Evolutionary conservation across 192 early-diverging fungal species (phyloP), one percentile per base, ranked within the genome.

Genomic region (Phlyctochytrium planicorne): DNA sequence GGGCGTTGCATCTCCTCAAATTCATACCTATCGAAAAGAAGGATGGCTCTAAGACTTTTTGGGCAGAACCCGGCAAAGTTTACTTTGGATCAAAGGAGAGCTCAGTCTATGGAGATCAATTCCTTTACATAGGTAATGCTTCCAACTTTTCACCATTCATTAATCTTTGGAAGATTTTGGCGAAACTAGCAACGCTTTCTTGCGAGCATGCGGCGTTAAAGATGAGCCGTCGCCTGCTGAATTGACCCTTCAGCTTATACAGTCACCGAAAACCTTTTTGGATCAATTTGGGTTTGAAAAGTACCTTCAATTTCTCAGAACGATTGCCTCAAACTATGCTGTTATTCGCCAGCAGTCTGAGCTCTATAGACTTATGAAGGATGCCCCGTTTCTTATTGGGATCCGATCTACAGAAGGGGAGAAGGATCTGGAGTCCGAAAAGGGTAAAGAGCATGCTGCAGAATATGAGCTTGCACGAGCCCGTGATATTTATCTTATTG

Each of bases 161-260:
- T 88, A 84, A 52, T 89, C 85, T 34, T 53, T 73, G 34, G 59
- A 89, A 34, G 88, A 93, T 68, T 95, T 93, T 77, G 91, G 91
- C 0, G 40, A 72, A 0, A 40, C 74, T 0, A 93, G 90, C 12
- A 90, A 93, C 70, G 72, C 81, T 6, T 96, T 96, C 60, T 72
- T 96, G 50, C 84, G 86, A 30, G 80, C 84, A 1, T 96, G 94
- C 65, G 94, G 94, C 56, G 90, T 94, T 12, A 89, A 88, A 60
- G 85, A 90, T 34, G 88, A 91, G 57, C 92, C 93, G 0, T 82
- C 89, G 0, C 86, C 90, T 0, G 50, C 84, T 17, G 93, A 96
- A 33, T 65, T 94, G 34, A 84, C 92, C 0, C 68, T 79, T 10
- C 75, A 85, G 55, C 70, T 96, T 10, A 83, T 92, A 0, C 78